Conservation (phyloP, 2,329 filamentous ascomycete genomes). For the Alternaria triticina region DNA sequence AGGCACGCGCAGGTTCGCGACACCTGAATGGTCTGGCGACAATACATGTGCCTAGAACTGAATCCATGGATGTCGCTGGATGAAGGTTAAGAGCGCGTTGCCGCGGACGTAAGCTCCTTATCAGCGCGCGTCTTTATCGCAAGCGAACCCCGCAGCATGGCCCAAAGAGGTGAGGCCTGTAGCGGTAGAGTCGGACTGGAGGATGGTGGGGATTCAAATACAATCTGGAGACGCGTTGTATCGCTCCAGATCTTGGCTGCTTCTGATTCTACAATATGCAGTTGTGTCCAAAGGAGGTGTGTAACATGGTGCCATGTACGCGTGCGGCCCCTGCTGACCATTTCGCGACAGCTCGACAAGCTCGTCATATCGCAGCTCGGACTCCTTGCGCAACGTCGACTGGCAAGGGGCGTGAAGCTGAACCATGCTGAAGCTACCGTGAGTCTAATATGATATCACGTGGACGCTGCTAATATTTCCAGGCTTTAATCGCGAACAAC, state of each 20-base stretch:
- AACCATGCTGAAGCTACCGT: slow-evolving; percentile 91
- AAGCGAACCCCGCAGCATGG: slow-evolving; percentile 12
- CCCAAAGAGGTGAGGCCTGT: slow-evolving; percentile 10
- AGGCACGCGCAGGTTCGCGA: not conserved
- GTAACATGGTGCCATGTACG: slow-evolving; percentile 6
- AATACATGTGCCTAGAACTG: not conserved
- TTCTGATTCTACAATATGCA: slow-evolving; percentile 34
- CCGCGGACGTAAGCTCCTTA: slow-evolving; percentile 11
- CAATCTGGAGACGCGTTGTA: not conserved
- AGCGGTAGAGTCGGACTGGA: not conserved
- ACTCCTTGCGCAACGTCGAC: slow-evolving; percentile 81
- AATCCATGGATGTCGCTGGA: not conserved
- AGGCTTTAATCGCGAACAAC: slow-evolving; percentile 85
- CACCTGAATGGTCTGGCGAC: not conserved
- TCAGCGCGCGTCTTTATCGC: slow-evolving; percentile 18
- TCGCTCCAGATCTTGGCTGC: not conserved
- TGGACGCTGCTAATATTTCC: slow-evolving; percentile 35
- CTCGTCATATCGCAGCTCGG: slow-evolving; percentile 90
- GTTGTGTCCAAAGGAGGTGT: slow-evolving; percentile 48
- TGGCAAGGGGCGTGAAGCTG: slow-evolving; percentile 85
- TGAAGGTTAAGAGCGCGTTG: not conserved
- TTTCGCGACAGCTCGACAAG: slow-evolving; percentile 79
- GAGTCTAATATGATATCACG: slow-evolving; percentile 20
- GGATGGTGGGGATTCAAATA: not conserved
- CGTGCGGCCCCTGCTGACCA: slow-evolving; percentile 29